Conservation (phyloP, 1,284 basidiomycete species). For the Pterulicium gracile region DNA sequence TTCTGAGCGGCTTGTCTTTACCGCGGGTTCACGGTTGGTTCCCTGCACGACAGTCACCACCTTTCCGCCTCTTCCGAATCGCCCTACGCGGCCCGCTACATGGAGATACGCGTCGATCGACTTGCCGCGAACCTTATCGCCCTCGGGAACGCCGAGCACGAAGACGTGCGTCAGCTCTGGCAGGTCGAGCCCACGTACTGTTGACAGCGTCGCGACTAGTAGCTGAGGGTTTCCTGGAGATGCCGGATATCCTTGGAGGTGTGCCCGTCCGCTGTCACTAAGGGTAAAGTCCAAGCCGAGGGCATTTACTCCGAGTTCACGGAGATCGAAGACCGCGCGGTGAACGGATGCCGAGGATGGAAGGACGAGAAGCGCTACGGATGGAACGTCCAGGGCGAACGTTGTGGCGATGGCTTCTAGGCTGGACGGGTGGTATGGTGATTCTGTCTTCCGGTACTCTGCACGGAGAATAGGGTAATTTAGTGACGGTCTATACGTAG, state of each 20-base stretch:
- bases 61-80: slow-evolving; percentile 54
- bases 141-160: slow-evolving; percentile 49
- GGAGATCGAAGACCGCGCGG: slow-evolving; percentile 52
- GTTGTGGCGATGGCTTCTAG: slow-evolving; percentile 59
- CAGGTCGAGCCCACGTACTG: slow-evolving; percentile 62
- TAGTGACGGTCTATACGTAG: no score
- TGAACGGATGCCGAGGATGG: slow-evolving; percentile 48
- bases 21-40: slow-evolving; percentile 8
- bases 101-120: slow-evolving; percentile 55
- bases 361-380: slow-evolving; percentile 53
- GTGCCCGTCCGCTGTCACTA: slow-evolving; percentile 28
- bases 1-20: neutral
- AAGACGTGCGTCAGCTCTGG: slow-evolving; percentile 65
- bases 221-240: slow-evolving; percentile 42
- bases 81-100: slow-evolving; percentile 63
- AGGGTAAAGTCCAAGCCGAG: slow-evolving; percentile 42
- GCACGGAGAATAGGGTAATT: slow-evolving; percentile 3
- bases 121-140: slow-evolving; percentile 30
- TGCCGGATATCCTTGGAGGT: slow-evolving; percentile 23
- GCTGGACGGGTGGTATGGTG: slow-evolving; percentile 40
- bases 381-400: slow-evolving; percentile 65
- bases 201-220: slow-evolving; percentile 56
- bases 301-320: slow-evolving; percentile 57
- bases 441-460: slow-evolving; percentile 35
- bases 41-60: slow-evolving; percentile 49